phyloP scores from a whole-genome alignment of 2,329 filamentous ascomycete genomes.

The Colletotrichum lini region DNA sequence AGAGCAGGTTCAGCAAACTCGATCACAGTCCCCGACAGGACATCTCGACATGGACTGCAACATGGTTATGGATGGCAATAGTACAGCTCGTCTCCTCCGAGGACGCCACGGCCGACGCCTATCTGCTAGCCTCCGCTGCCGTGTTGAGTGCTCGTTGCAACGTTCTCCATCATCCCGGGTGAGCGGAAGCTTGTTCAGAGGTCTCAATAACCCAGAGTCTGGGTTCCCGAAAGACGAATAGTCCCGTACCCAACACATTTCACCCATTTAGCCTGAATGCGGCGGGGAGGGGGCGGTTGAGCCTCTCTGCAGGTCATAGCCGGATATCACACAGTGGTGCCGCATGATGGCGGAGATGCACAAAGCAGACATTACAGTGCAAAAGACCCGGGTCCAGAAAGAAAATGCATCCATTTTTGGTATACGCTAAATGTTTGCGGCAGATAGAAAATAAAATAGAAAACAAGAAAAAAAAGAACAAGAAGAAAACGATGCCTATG shows the following conservation, averaged over 20 bases:
- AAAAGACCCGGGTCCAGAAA: neutral
- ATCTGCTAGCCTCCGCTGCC: conserved; percentile 18
- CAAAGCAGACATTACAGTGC: no score
- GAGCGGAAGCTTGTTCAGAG: conserved; percentile 13
- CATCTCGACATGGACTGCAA: neutral
- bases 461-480: no score
- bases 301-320: conserved; percentile 13
- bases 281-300: neutral
- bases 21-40: neutral
- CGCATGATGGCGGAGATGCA: neutral
- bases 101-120: neutral
- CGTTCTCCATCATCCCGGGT: conserved; percentile 24
- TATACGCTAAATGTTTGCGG: conserved; percentile 30
- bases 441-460: neutral
- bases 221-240: neutral
- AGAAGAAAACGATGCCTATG: neutral
- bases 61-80: no score
- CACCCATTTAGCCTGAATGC: conserved; percentile 34
- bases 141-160: conserved; percentile 4
- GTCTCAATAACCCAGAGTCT: neutral
- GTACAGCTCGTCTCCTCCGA: neutral
- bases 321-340: neutral
- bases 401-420: conserved; percentile 13
- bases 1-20: neutral
- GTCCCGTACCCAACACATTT: neutral